Evolutionary conservation across 345 rosid species (phyloP).

Genomic region (Rhodamnia rubescens): DNA sequence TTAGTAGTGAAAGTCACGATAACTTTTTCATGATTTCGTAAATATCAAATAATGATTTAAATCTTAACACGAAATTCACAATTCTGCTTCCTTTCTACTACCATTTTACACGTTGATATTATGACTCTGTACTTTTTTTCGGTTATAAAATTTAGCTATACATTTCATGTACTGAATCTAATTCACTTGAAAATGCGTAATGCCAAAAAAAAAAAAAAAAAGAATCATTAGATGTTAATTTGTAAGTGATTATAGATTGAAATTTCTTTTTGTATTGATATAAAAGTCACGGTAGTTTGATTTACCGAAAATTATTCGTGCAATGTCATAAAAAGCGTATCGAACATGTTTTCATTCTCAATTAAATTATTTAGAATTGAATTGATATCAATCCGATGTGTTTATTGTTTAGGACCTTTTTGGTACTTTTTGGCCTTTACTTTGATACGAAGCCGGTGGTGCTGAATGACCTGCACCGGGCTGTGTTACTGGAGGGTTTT

Average conservation of each 20-base stretch:
- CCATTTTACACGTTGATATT: too few species aligned
- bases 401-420: too few species aligned
- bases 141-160: background rate
- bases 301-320: background rate
- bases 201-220: too few species aligned
- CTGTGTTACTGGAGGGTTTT: background rate
- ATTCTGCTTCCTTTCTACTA: too few species aligned
- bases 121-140: too few species aligned
- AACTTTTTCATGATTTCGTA: background rate
- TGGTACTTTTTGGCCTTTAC: too few species aligned
- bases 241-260: background rate
- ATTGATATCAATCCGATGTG: too few species aligned
- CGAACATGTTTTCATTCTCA: background rate
- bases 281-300: background rate
- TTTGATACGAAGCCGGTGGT: background rate
- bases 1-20: fast-evolving
- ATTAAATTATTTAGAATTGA: too few species aligned
- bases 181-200: background rate
- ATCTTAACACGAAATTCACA: background rate
- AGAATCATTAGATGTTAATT: background rate
- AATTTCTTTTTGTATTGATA: background rate
- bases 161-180: background rate
- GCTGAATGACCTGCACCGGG: background rate
- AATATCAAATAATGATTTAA: background rate
- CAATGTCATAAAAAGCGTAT: background rate